A percentile compares a stretch with the other conserved stretches of the same genome.
Evolutionary conservation across 495 filamentous ascomycete species (phyloP).

Genomic region (Penicillium egyptiacum): DNA sequence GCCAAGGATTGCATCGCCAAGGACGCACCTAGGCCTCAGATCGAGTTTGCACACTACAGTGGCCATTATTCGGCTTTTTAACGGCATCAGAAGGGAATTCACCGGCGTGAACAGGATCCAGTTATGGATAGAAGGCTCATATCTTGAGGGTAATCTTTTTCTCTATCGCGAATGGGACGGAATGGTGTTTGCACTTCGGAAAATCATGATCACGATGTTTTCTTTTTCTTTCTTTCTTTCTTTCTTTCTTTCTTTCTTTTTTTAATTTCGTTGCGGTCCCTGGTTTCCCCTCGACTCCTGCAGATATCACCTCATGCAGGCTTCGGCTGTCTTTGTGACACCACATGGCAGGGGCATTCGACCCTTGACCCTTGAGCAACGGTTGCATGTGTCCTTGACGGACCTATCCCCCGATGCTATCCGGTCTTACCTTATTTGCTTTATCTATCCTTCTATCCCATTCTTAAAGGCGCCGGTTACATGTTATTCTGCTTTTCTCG

Average conservation of each 20-base stretch:
- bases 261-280: slow-evolving; percentile 16
- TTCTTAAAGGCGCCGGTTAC: slow-evolving; percentile 29
- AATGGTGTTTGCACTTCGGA: slow-evolving; percentile 28
- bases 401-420: slow-evolving; percentile 12
- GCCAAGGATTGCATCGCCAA: slow-evolving; percentile 36
- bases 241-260: slow-evolving; percentile 16
- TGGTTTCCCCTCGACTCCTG: slow-evolving; percentile 5
- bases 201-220: slow-evolving; percentile 32
- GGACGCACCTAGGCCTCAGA: not conserved
- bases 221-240: slow-evolving; percentile 16
- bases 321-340: slow-evolving; percentile 1
- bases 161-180: slow-evolving; percentile 28
- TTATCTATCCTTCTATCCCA: slow-evolving; percentile 19
- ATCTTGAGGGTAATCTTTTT: slow-evolving; percentile 22
- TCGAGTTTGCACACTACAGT: slow-evolving; percentile 1
- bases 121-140: slow-evolving; percentile 35
- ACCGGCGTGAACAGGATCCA: slow-evolving; percentile 32
- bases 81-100: slow-evolving; percentile 12
- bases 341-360: slow-evolving; percentile 1
- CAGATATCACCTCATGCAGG: slow-evolving; percentile 9
- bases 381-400: slow-evolving; percentile 8
- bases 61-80: slow-evolving; percentile 11
- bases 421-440: slow-evolving; percentile 17
- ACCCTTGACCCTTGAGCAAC: slow-evolving; percentile 1
- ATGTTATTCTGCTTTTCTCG: slow-evolving; percentile 22